These are phyloP conservation scores for Myriosclerotinia scirpicola DNA, from an alignment of 2,329 filamentous ascomycete genomes.

Conservation along the genomic window DNA sequence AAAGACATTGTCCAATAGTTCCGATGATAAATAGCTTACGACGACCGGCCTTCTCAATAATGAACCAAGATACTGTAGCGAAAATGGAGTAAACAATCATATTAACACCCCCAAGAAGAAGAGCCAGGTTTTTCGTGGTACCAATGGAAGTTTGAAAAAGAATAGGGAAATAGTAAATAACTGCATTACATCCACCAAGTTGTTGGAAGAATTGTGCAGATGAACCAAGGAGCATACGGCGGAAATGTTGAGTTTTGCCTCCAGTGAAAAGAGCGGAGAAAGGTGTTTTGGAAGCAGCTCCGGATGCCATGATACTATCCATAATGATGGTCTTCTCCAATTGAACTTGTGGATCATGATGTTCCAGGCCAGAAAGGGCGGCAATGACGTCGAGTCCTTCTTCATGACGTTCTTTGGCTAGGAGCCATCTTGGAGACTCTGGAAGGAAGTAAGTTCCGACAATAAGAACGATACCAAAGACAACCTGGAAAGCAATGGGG, in stretches of 20 bases:
- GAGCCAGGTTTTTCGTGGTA: conserved; percentile 49
- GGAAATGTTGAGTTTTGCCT: conserved; percentile 55
- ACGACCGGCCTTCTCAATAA: conserved; percentile 61
- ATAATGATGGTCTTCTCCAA: conserved; percentile 41
- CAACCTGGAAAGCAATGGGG: conserved; percentile 84
- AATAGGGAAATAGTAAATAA: conserved; percentile 51
- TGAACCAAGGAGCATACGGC: conserved; percentile 52
- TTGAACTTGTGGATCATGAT: conserved; percentile 46
- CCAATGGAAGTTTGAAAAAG: conserved; percentile 52
- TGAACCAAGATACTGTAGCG: conserved; percentile 53
- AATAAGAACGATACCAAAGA: conserved; percentile 84
- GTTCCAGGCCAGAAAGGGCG: conserved; percentile 75
- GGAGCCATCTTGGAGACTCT: conserved; percentile 93
- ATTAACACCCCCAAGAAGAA: conserved; percentile 56
- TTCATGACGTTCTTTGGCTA: conserved; percentile 95
- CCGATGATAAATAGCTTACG: conserved; percentile 72
- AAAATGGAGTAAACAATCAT: conserved; percentile 57
- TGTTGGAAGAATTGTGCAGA: conserved; percentile 56
- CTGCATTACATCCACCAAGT: conserved; percentile 47
- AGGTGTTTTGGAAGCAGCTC: conserved; percentile 36
- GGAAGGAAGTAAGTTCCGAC: conserved; percentile 87
- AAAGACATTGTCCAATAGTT: conserved; percentile 60
- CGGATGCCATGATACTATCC: conserved; percentile 43
- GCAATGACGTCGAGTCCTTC: conserved; percentile 97
- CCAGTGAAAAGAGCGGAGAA: conserved; percentile 50